phyloP scores from a whole-genome alignment of 164 flowering plant genomes.

The Houttuynia cordata region DNA sequence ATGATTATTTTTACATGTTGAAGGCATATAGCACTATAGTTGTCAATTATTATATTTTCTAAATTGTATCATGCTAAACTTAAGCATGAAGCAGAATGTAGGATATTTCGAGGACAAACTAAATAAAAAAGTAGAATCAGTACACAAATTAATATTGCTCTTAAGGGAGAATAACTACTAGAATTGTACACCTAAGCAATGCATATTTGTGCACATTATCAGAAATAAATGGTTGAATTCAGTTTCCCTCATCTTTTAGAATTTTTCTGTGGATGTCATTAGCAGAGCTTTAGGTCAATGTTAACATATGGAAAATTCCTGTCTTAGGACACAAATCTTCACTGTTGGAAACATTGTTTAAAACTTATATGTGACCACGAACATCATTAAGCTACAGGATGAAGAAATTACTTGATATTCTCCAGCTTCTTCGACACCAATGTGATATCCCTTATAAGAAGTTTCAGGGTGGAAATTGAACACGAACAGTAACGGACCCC shows the following conservation, averaged over 20 bases:
- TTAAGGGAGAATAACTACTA: too few relatives aligned
- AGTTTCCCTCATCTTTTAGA: not conserved
- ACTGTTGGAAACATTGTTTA: not conserved
- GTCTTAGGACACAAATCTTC: not conserved
- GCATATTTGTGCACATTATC: not conserved
- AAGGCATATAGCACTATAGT: too few relatives aligned
- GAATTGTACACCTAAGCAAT: too few relatives aligned
- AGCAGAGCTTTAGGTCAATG: not conserved
- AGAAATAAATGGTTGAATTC: too few relatives aligned
- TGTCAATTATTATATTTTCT: too few relatives aligned
- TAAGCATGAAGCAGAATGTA: not conserved
- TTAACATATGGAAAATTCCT: not conserved
- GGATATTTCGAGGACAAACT: not conserved
- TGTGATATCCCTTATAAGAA: constrained; percentile 48
- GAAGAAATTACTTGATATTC: constrained; percentile 31
- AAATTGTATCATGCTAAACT: too few relatives aligned
- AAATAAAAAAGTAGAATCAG: too few relatives aligned
- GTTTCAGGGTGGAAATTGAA: constrained; percentile 61
- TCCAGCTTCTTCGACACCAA: constrained; percentile 97
- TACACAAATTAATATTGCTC: too few relatives aligned
- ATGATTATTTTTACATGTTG: too few relatives aligned
- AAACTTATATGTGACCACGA: not conserved
- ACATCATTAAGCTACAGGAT: not conserved
- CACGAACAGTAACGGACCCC: not conserved
- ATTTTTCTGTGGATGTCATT: not conserved